A percentile compares a stretch with the other conserved stretches of the same genome.
Evolutionary conservation across 768 basidiomycete genomes (phyloP).

Genomic region (Jaapia argillacea): DNA sequence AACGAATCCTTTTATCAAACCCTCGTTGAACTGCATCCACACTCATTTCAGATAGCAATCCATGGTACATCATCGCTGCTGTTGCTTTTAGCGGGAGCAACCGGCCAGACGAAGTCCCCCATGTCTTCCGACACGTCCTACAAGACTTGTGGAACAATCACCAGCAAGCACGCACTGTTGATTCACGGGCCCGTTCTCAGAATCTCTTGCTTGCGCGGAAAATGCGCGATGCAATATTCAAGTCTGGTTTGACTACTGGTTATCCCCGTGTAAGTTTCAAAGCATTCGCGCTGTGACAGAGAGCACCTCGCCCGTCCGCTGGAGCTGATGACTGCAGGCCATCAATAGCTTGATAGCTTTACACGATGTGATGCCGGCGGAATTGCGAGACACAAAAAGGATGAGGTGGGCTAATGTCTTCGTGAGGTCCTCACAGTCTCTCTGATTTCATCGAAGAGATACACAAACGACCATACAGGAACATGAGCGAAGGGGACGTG

Average conservation of each 20-base stretch:
- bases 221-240: constrained; percentile 54
- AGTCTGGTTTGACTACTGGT: constrained; percentile 46
- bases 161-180: constrained; percentile 9
- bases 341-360: constrained; percentile 49
- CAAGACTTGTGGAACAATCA: constrained; percentile 26
- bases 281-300: background rate
- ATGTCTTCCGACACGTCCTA: constrained; percentile 40
- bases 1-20: constrained; percentile 3
- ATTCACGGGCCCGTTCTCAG: constrained; percentile 20
- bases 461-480: constrained; percentile 30
- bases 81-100: constrained; percentile 53
- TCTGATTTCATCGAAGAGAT: no score
- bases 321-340: no score
- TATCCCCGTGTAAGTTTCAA: constrained; percentile 38
- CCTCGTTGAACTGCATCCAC: constrained; percentile 3
- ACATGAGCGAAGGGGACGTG: constrained; percentile 30
- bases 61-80: constrained; percentile 53
- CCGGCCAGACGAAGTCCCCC: constrained; percentile 44
- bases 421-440: no score
- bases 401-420: background rate
- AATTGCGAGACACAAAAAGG: constrained; percentile 33
- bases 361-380: constrained; percentile 40
- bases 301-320: no score
- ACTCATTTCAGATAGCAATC: constrained; percentile 25
- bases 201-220: constrained; percentile 36